Conservation (phyloP, 371 early-diverging fungal species). For the Encephalitozoon intestinalis region DNA sequence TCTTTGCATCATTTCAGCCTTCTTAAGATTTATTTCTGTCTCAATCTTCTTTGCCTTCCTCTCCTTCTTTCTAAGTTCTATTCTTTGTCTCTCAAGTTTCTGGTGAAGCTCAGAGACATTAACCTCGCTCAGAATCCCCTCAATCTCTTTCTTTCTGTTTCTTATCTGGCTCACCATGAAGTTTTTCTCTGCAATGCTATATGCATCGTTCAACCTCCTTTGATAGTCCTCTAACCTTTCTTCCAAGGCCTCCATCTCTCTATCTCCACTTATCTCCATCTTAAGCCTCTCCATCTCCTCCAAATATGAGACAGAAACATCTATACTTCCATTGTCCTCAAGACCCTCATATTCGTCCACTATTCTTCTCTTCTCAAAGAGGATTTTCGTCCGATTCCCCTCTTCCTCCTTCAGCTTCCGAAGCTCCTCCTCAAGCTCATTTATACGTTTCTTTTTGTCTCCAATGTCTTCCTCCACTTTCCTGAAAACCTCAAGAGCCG, state of each 20-base stretch:
- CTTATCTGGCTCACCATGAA: not conserved
- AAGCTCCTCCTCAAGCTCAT: not conserved
- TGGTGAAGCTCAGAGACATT: not conserved
- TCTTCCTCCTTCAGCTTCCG: not conserved
- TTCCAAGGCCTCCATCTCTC: slow-evolving; percentile 1
- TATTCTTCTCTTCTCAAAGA: slow-evolving; percentile 6
- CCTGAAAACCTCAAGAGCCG: not conserved
- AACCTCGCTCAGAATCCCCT: not conserved
- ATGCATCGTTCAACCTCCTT: slow-evolving; percentile 9
- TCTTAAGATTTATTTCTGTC: not conserved
- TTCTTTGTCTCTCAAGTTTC: not conserved
- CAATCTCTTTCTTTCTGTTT: slow-evolving; percentile 10
- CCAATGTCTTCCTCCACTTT: slow-evolving; percentile 5
- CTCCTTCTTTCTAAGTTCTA: not conserved
- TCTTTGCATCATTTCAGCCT: not conserved
- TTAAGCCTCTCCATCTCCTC: not conserved
- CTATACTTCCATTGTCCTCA: not conserved
- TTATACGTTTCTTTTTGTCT: not conserved
- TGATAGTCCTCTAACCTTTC: not conserved
- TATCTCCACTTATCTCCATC: not conserved
- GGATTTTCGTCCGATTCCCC: not conserved
- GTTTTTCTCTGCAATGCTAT: slow-evolving; percentile 8
- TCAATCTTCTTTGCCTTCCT: not conserved
- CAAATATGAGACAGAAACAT: not conserved
- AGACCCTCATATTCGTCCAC: not conserved